phyloP scores from a whole-genome alignment of 2,329 filamentous ascomycete genomes.

The Penicillium sp. region DNA sequence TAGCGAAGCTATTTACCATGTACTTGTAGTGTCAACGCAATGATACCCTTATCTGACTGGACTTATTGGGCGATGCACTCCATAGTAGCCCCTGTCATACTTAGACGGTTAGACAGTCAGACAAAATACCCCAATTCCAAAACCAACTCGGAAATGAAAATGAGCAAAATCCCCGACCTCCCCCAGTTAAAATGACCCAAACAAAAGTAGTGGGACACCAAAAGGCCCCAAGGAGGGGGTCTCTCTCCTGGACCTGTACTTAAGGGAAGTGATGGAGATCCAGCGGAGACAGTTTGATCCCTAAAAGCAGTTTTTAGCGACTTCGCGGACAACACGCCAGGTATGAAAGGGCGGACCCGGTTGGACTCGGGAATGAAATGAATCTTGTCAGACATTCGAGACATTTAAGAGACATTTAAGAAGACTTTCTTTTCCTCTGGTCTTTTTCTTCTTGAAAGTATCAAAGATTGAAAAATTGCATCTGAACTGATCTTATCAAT shows the following conservation, averaged over 20 bases:
- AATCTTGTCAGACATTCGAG: slow-evolving; percentile 7
- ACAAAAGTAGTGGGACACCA: slow-evolving; percentile 25
- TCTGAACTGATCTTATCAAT: slow-evolving; percentile 1
- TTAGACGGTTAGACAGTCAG: no score
- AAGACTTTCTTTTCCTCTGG: no score
- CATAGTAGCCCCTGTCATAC: no score
- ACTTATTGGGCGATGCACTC: neutral
- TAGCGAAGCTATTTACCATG: no score
- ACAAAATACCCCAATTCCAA: no score
- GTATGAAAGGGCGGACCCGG: slow-evolving; percentile 13
- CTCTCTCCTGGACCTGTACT: slow-evolving; percentile 48
- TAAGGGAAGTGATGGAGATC: slow-evolving; percentile 41
- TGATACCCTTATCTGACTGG: slow-evolving; percentile 23
- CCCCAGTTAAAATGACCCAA: slow-evolving; percentile 15
- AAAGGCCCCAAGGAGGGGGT: slow-evolving; percentile 26
- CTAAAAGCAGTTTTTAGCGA: slow-evolving; percentile 50
- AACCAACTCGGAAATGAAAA: slow-evolving; percentile 7
- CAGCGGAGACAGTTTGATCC: slow-evolving; percentile 32
- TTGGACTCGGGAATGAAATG: slow-evolving; percentile 10
- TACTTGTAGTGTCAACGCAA: slow-evolving; percentile 14
- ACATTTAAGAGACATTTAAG: neutral
- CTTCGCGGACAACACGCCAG: slow-evolving; percentile 15
- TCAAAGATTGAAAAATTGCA: neutral
- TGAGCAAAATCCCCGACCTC: slow-evolving; percentile 9
- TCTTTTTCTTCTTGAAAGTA: neutral